Percentiles rank a stretch among this genome's conserved stretches.
Evolutionary conservation across 2,329 filamentous ascomycete genomes (phyloP).

Genomic region (Cytospora piceae): DNA sequence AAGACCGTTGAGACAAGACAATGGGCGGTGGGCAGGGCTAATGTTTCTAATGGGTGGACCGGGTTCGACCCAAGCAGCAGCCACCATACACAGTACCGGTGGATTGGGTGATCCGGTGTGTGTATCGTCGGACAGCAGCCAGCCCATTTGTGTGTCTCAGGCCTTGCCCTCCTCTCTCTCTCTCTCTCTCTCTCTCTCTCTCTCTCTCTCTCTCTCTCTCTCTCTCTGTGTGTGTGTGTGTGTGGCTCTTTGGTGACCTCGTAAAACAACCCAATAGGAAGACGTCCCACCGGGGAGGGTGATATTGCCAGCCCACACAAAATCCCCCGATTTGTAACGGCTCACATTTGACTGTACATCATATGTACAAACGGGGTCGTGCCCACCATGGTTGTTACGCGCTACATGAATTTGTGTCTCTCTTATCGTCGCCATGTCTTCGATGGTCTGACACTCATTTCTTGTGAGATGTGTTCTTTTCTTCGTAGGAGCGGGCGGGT

Average conservation of each 20-base stretch:
- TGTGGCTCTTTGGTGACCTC: too few species aligned
- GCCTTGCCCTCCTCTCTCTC: too few species aligned
- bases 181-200: too few species aligned
- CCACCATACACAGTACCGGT: neutral
- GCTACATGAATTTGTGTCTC: neutral
- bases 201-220: too few species aligned
- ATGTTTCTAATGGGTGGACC: neutral
- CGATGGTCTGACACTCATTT: slow-evolving; percentile 18
- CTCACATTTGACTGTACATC: neutral
- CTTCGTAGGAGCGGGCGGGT: neutral
- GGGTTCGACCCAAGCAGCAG: too few species aligned
- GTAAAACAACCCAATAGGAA: slow-evolving; percentile 14
- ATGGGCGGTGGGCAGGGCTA: slow-evolving; percentile 1
- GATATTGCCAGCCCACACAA: neutral
- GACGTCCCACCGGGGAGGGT: neutral
- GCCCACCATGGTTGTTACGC: neutral
- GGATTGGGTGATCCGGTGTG: neutral
- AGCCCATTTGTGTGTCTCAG: neutral
- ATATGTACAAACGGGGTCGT: neutral
- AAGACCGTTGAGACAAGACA: slow-evolving; percentile 23
- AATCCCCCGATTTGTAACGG: neutral
- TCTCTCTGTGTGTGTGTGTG: too few species aligned
- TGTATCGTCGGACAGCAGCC: neutral
- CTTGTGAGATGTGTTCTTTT: slow-evolving; percentile 3
- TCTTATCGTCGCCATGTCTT: neutral